A percentile compares a stretch with the other conserved stretches of the same genome.
Conservation (phyloP, 2,329 filamentous ascomycete genomes). For the Venturia asperata region DNA sequence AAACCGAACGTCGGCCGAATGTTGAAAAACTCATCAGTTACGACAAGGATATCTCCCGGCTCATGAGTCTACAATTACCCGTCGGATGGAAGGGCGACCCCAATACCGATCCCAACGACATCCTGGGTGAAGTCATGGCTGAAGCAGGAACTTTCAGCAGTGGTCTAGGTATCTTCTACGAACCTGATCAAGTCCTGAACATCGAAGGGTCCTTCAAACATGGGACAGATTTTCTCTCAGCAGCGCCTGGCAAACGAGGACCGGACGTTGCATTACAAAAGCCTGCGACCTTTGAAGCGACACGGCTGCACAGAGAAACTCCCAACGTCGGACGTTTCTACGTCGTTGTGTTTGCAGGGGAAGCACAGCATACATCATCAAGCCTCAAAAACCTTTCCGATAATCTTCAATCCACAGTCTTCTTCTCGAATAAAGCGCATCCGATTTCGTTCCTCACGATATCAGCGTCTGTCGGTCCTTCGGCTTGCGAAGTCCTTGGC, state of each 20-base stretch:
- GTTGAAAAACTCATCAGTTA: constrained; percentile 37
- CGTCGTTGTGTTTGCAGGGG: constrained; percentile 38
- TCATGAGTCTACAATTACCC: constrained; percentile 32
- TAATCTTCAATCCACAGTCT: constrained; percentile 1
- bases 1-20: constrained; percentile 42
- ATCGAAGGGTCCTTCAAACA: constrained; percentile 22
- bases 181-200: constrained; percentile 32
- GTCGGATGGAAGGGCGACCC: constrained; percentile 29
- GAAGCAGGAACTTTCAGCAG: constrained; percentile 29
- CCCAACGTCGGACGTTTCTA: constrained; percentile 40
- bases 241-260: constrained; percentile 38
- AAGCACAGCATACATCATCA: constrained; percentile 22
- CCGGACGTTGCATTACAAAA: constrained; percentile 42
- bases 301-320: constrained; percentile 39
- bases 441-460: constrained; percentile 28
- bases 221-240: constrained; percentile 10
- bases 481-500: constrained; percentile 28
- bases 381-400: constrained; percentile 22
- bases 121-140: constrained; percentile 27
- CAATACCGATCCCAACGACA: constrained; percentile 27
- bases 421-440: constrained; percentile 22
- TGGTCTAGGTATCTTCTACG: constrained; percentile 27
- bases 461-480: constrained; percentile 25
- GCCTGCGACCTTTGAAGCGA: constrained; percentile 40
- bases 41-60: constrained; percentile 31